These are phyloP conservation scores for Polyplosphaeria fusca DNA, from an alignment of 495 filamentous ascomycete species.

Conservation along the genomic window DNA sequence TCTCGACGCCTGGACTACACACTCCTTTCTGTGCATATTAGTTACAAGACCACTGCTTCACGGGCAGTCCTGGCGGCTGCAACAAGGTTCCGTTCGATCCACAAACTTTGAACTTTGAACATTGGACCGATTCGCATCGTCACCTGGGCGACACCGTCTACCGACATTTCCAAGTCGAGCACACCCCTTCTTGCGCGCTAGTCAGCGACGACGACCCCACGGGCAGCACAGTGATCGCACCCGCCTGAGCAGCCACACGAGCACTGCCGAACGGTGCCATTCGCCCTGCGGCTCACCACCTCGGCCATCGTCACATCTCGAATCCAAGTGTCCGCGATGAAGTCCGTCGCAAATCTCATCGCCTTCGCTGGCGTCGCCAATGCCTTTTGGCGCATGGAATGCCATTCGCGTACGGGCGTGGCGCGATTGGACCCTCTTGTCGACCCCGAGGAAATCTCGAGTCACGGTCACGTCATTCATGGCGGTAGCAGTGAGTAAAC, in stretches of 20 bases:
- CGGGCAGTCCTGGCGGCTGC: conserved; percentile 25
- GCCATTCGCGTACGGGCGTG: conserved; percentile 62
- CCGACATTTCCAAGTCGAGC: too few relatives aligned
- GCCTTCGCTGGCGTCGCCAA: conserved; percentile 34
- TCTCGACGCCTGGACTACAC: conserved; percentile 8
- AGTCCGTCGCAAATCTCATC: conserved; percentile 11
- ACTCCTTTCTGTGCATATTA: conserved; percentile 21
- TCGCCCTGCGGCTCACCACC: too few relatives aligned
- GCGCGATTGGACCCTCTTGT: conserved; percentile 57
- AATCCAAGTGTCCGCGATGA: conserved; percentile 6
- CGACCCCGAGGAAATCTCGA: conserved; percentile 45
- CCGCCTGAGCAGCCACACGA: background rate
- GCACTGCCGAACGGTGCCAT: too few relatives aligned
- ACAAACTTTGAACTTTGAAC: too few relatives aligned
- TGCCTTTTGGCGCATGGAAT: conserved; percentile 90
- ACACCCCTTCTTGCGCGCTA: too few relatives aligned
- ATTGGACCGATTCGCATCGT: too few relatives aligned
- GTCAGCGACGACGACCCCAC: too few relatives aligned
- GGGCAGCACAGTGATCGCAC: too few relatives aligned
- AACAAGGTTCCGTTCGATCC: too few relatives aligned
- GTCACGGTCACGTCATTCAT: conserved; percentile 53
- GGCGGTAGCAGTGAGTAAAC: conserved; percentile 53
- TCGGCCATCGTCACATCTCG: too few relatives aligned
- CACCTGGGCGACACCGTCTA: too few relatives aligned
- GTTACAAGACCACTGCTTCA: background rate